These are phyloP conservation scores for Telfairia occidentalis DNA, from an alignment of 331 rosid species.

Conservation along the genomic window DNA sequence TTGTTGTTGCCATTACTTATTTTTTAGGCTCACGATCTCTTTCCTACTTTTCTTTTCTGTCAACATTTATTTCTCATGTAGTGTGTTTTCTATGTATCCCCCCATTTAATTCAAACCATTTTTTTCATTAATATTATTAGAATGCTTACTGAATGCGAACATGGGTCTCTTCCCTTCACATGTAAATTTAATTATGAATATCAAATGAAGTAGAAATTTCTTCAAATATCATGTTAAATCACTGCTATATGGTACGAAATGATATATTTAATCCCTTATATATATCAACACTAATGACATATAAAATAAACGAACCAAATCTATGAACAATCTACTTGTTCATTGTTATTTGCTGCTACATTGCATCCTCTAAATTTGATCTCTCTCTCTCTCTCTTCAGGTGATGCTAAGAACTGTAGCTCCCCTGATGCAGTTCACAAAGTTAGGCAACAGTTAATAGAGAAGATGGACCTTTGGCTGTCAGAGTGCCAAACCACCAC, in stretches of 20 bases:
- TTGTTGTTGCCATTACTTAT: too few relatives aligned
- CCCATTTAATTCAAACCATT: too few relatives aligned
- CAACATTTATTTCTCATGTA: too few relatives aligned
- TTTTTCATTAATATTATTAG: too few relatives aligned
- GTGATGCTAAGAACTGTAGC: slow-evolving; percentile 59
- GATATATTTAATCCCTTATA: not conserved
- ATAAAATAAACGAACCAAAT: not conserved
- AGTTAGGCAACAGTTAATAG: slow-evolving; percentile 66
- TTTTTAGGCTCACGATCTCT: too few relatives aligned
- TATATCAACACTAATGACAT: not conserved
- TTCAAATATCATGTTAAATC: not conserved
- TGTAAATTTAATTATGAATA: too few relatives aligned
- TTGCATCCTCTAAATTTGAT: slow-evolving; percentile 1
- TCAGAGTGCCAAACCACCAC: slow-evolving; percentile 39
- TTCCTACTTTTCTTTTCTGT: too few relatives aligned
- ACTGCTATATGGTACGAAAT: not conserved
- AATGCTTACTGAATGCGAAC: too few relatives aligned
- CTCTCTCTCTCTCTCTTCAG: slow-evolving; percentile 24
- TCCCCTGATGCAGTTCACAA: slow-evolving; percentile 72
- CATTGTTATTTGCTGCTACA: not conserved
- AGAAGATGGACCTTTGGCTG: slow-evolving; percentile 70
- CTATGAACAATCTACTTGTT: not conserved
- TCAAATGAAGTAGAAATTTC: too few relatives aligned
- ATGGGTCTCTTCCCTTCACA: too few relatives aligned
- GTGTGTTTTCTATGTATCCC: too few relatives aligned